Evolutionary conservation across 148 eudicot genomes (phyloP), one percentile per base, ranked within the genome.

Genomic region (Salicornia ramosissima): DNA sequence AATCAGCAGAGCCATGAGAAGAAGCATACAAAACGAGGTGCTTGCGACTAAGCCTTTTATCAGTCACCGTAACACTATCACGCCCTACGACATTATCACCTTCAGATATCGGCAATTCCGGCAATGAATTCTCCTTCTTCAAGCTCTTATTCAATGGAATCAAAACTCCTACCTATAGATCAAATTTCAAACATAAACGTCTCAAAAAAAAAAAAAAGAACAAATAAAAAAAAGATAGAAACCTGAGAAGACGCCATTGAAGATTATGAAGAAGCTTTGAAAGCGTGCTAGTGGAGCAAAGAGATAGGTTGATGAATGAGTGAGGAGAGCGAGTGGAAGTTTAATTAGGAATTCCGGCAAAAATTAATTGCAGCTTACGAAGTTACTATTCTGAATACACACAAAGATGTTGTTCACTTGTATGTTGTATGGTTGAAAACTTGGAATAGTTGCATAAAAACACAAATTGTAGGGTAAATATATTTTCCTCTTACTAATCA

Each of bases 31-130:
- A 6, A 13, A 78, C 61, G 21, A 93, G 60, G 79, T 93, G 98
- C 74, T 83, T 85, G 68, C 98, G 92, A 85, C 98, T 93, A 53
- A 93, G 85, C 63, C 98, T 77, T 78, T 90, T 93, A 75, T 93
- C 97, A 51, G 76, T 28, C 54, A 79, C 50, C 18, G 82, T 76
- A 73, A 90, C 67, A 71, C 74, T 72, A 67, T 74, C 68, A n/a
- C 98, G 92, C 62, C 98, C 98, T 1, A 90, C 62, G 6, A 79
- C 65, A 69, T 84, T 93, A 18, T 77, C 66, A 61, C 96, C 97
- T 68, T 75, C 69, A 24, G 56, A 58, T 70, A 93, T 75, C 31
- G 88, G 79, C 40, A 90, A 61, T 72, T 69, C 72, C 59, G 92
- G 81, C 64, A 79, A 36, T 12, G 86, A 83, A 68, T 71, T 57